A percentile compares a stretch with the other conserved stretches of the same genome.
phyloP scores from a whole-genome alignment of 441 rosid genomes.

The Gossypium davidsonii region DNA sequence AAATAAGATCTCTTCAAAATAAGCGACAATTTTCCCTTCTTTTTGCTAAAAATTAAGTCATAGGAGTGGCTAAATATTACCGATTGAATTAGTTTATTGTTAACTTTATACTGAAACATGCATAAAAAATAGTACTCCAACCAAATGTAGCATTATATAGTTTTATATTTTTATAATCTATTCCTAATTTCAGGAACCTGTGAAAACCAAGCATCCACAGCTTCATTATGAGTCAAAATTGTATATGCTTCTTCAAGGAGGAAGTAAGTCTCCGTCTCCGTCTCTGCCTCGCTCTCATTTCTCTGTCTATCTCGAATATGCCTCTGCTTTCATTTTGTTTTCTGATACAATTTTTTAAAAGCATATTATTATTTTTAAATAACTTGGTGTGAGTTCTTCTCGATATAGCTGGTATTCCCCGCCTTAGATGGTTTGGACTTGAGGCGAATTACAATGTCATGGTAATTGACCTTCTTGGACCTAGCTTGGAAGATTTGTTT shows the following conservation, averaged over 20 bases:
- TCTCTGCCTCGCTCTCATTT: not conserved
- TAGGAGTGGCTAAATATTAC: too few relatives aligned
- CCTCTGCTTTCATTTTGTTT: not conserved
- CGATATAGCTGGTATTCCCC: constrained; percentile 84
- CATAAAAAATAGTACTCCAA: too few relatives aligned
- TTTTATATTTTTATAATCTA: not conserved
- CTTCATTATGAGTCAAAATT: constrained; percentile 10
- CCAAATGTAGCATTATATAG: too few relatives aligned
- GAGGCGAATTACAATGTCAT: constrained; percentile 82
- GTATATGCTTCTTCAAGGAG: constrained; percentile 13
- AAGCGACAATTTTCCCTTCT: too few relatives aligned
- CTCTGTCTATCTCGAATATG: not conserved
- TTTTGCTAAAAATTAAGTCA: too few relatives aligned
- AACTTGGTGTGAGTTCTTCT: constrained; percentile 19
- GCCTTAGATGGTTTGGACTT: constrained; percentile 96
- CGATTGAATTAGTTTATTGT: too few relatives aligned
- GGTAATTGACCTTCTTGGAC: constrained; percentile 98
- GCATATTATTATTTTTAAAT: not conserved
- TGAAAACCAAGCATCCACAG: constrained; percentile 9
- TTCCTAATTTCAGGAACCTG: constrained; percentile 1
- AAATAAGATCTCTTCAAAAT: too few relatives aligned
- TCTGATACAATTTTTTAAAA: not conserved
- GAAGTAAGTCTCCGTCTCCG: not conserved
- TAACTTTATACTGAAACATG: too few relatives aligned
- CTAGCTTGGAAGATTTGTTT: constrained; percentile 95